These are phyloP conservation scores for Cutaneotrichosporon curvatum DNA, from an alignment of 1,284 basidiomycete genomes.

Conservation along the genomic window DNA sequence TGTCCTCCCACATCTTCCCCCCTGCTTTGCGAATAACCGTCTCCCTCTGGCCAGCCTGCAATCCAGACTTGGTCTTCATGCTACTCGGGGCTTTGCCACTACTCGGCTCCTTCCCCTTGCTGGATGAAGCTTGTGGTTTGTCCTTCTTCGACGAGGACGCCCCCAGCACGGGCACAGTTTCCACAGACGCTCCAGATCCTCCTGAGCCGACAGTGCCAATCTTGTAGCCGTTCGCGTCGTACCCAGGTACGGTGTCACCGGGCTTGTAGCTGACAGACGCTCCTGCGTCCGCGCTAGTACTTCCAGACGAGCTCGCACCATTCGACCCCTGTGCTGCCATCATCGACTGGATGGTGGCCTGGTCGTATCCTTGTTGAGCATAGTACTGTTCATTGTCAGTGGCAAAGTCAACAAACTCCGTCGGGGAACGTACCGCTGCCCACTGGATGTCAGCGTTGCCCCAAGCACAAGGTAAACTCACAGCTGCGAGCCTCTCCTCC, in stretches of 20 bases:
- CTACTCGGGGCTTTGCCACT: conserved; percentile 5
- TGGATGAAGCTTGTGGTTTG: conserved; percentile 9
- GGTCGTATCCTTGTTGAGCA: conserved; percentile 43
- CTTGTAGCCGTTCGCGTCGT: conserved; percentile 18
- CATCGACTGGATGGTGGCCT: conserved; percentile 26
- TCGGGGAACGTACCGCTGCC: conserved; percentile 22
- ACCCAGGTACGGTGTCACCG: neutral
- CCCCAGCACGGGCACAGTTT: conserved; percentile 17
- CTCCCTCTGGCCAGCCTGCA: conserved; percentile 49
- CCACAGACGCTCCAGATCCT: neutral
- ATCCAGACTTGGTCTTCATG: conserved; percentile 4
- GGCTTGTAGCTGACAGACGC: too few species aligned
- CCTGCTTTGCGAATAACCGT: conserved; percentile 92
- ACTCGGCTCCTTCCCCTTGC: neutral
- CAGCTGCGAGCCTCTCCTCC: conserved; percentile 36
- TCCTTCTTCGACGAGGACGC: conserved; percentile 24
- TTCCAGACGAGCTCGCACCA: conserved; percentile 7
- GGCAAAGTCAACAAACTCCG: neutral
- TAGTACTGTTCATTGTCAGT: conserved; percentile 36
- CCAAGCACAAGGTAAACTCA: conserved; percentile 17
- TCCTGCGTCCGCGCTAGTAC: neutral
- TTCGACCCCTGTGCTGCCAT: conserved; percentile 11
- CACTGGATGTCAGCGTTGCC: conserved; percentile 17
- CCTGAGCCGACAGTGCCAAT: conserved; percentile 10
- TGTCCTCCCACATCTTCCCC: conserved; percentile 97